A percentile compares a stretch with the other conserved stretches of the same genome.
phyloP scores from a whole-genome alignment of 179 eudicot genomes.

The Actinidia arguta region DNA sequence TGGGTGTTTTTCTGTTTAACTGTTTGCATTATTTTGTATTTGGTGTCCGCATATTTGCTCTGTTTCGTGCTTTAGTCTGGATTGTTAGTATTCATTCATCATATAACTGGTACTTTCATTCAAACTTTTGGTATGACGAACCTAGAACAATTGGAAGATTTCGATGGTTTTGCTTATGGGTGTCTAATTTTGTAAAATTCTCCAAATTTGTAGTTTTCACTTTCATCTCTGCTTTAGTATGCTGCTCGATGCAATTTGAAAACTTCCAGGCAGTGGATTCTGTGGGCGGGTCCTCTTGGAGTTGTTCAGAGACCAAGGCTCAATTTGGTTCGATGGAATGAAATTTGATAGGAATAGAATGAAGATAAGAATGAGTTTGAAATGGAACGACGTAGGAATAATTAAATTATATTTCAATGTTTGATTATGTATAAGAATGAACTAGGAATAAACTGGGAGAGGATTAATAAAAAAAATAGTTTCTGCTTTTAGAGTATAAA shows the following conservation, averaged over 20 bases:
- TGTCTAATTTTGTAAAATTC: conserved; percentile 28
- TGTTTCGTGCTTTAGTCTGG: conserved; percentile 30
- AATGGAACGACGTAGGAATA: too few relatives aligned
- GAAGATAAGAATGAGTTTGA: too few relatives aligned
- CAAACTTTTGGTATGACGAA: conserved; percentile 19
- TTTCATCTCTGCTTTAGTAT: not conserved
- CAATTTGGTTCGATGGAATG: too few relatives aligned
- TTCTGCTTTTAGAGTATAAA: too few relatives aligned
- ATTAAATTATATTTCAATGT: too few relatives aligned
- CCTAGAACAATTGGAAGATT: conserved; percentile 38
- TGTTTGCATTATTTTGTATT: conserved; percentile 23
- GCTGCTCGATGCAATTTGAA: not conserved
- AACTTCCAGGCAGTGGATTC: not conserved
- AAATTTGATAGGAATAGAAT: too few relatives aligned
- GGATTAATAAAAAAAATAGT: too few relatives aligned
- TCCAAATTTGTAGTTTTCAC: not conserved
- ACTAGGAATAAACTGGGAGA: too few relatives aligned
- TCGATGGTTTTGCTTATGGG: conserved; percentile 8
- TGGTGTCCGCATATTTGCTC: conserved; percentile 12
- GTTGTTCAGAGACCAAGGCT: too few relatives aligned
- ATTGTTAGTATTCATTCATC: conserved; percentile 21
- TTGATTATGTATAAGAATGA: too few relatives aligned
- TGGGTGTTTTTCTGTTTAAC: conserved; percentile 21
- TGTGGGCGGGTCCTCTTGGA: too few relatives aligned
- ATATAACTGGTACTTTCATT: conserved; percentile 18